Percentiles rank a stretch among this genome's conserved stretches.
These are phyloP conservation scores for Aspergillus campestris DNA, from an alignment of 495 filamentous ascomycete species.

Conservation along the genomic window DNA sequence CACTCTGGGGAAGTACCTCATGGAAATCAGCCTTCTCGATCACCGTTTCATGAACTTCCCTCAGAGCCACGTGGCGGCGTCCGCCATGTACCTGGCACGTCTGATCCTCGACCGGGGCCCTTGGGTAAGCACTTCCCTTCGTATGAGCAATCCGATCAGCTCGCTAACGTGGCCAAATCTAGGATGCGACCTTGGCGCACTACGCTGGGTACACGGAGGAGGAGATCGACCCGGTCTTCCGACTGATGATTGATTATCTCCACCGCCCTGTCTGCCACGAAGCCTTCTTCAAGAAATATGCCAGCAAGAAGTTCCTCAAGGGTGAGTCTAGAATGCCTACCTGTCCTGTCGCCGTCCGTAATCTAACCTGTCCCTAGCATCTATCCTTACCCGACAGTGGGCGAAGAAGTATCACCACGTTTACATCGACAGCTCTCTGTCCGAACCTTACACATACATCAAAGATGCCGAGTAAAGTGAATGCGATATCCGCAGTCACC, in stretches of 20 bases:
- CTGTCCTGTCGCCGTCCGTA: background rate
- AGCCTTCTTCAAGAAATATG: slow-evolving; percentile 99
- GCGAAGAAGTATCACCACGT: slow-evolving; percentile 61
- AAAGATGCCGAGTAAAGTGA: slow-evolving; percentile 31
- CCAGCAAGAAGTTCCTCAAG: slow-evolving; percentile 96
- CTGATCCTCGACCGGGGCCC: slow-evolving; percentile 79
- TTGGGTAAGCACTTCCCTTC: slow-evolving; percentile 58
- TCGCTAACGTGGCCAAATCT: slow-evolving; percentile 11
- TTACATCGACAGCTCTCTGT: slow-evolving; percentile 34
- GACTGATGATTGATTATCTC: slow-evolving; percentile 92
- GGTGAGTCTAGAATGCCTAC: slow-evolving; percentile 42
- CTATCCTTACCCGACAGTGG: slow-evolving; percentile 86
- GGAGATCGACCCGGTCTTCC: slow-evolving; percentile 85
- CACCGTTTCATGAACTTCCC: slow-evolving; percentile 82
- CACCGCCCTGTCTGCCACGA: slow-evolving; percentile 81
- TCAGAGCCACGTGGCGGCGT: slow-evolving; percentile 83
- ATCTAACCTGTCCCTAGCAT: slow-evolving; percentile 46
- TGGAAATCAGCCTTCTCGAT: slow-evolving; percentile 93
- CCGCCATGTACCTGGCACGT: slow-evolving; percentile 89
- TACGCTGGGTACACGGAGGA: slow-evolving; percentile 91
- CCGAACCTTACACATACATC: slow-evolving; percentile 30
- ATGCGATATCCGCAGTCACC: slow-evolving; percentile 19
- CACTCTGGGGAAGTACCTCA: slow-evolving; percentile 95
- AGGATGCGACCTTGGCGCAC: slow-evolving; percentile 83
- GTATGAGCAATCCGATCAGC: slow-evolving; percentile 1